Evolutionary conservation across 2,329 filamentous ascomycete species (phyloP).

Genomic region (Dryadomyces quercivorus): DNA sequence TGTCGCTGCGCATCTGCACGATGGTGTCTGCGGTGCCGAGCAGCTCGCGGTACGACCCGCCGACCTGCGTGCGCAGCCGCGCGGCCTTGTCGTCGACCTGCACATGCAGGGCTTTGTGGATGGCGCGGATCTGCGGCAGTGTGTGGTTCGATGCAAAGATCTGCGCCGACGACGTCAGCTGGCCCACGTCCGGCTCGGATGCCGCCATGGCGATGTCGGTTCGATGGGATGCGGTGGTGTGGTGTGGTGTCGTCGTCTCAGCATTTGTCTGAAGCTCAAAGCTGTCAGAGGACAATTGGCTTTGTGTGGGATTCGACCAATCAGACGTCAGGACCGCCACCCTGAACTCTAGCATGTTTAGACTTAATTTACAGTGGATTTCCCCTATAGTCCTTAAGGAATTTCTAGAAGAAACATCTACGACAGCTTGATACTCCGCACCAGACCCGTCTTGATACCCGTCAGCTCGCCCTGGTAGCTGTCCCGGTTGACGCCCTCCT

Average conservation of each 20-base stretch:
- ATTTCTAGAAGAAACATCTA: background rate
- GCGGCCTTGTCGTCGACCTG: conserved; percentile 50
- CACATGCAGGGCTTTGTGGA: conserved; percentile 47
- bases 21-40: conserved; percentile 91
- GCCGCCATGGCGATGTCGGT: conserved; percentile 17
- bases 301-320: background rate
- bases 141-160: conserved; percentile 44
- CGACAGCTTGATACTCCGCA: conserved; percentile 88
- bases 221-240: too few relatives aligned
- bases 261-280: too few relatives aligned
- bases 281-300: background rate
- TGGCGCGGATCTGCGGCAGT: conserved; percentile 49
- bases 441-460: conserved; percentile 86
- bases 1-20: conserved; percentile 72
- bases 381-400: background rate
- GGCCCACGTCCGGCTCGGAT: conserved; percentile 29
- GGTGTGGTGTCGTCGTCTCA: too few relatives aligned
- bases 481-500: conserved; percentile 70
- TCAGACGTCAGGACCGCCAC: background rate
- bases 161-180: conserved; percentile 36
- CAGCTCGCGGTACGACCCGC: conserved; percentile 69
- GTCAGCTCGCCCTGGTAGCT: conserved; percentile 87
- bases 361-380: background rate
- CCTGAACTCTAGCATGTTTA: too few relatives aligned
- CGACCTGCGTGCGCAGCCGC: conserved; percentile 51